Conservation (phyloP, 1,139 yeast species). For the Protomyces pachydermus region DNA sequence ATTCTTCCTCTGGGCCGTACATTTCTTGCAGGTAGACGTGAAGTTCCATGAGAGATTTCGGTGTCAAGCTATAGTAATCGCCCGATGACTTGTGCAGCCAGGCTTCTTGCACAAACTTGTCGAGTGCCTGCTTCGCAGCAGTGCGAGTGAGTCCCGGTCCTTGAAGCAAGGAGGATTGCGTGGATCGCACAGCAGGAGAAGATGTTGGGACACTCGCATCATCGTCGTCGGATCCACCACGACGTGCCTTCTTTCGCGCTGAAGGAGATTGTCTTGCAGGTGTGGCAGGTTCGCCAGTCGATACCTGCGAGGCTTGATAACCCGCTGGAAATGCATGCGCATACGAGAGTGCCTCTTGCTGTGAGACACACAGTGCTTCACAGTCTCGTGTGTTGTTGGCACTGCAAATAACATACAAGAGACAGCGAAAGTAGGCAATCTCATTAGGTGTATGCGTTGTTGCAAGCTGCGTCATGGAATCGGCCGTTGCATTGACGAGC, state of each 20-base stretch:
- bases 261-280: background rate
- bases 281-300: background rate
- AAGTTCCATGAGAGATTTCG: constrained; percentile 20
- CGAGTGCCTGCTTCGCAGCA: constrained; percentile 5
- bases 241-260: background rate
- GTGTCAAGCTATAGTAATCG: constrained; percentile 15
- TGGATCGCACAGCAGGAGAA: background rate
- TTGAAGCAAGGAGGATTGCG: background rate
- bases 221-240: background rate
- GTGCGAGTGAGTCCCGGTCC: constrained; percentile 3
- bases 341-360: constrained; percentile 8
- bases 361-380: constrained; percentile 14
- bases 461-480: constrained; percentile 19
- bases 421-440: constrained; percentile 15
- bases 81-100: constrained; percentile 16
- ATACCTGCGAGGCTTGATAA: background rate
- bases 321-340: background rate
- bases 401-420: constrained; percentile 15
- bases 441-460: constrained; percentile 17
- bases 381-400: constrained; percentile 8
- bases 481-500: constrained; percentile 21
- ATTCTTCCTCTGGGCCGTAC: background rate
- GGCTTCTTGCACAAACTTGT: constrained; percentile 18
- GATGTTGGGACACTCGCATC: background rate
- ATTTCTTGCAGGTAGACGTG: constrained; percentile 15